phyloP scores from a whole-genome alignment of 768 basidiomycete genomes.

The Mycena latifolia region DNA sequence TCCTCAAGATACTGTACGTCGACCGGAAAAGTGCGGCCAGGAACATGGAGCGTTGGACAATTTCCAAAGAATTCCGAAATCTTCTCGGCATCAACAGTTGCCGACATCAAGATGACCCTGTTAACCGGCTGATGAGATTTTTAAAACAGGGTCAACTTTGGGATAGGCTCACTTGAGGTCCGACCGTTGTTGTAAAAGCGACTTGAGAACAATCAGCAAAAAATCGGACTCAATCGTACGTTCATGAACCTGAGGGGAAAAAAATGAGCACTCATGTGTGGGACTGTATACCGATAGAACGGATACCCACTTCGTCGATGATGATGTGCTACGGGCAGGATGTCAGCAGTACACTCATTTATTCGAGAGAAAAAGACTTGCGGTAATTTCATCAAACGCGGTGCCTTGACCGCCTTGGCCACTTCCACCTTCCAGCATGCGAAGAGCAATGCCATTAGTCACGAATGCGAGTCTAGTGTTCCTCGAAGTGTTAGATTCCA shows the following conservation, averaged over 20 bases:
- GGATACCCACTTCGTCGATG: conserved; percentile 90
- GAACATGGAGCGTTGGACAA: conserved; percentile 87
- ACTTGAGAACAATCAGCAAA: conserved; percentile 92
- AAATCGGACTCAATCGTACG: conserved; percentile 98
- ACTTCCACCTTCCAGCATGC: conserved; percentile 94
- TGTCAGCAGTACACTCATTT: conserved; percentile 17
- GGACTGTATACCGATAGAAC: conserved; percentile 10
- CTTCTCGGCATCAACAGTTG: conserved; percentile 93
- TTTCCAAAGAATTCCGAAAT: conserved; percentile 91
- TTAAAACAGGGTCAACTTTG: not conserved
- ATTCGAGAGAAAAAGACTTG: conserved; percentile 48
- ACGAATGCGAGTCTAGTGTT: conserved; percentile 87
- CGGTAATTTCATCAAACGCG: conserved; percentile 96
- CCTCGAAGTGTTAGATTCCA: conserved; percentile 88
- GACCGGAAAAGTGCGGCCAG: conserved; percentile 96
- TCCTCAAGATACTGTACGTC: conserved; percentile 90
- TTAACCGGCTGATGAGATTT: conserved; percentile 14
- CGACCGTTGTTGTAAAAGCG: conserved; percentile 78
- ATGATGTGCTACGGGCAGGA: conserved; percentile 80
- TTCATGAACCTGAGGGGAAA: conserved; percentile 83
- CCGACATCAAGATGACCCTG: conserved; percentile 96
- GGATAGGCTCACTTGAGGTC: conserved; percentile 78
- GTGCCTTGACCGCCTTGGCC: conserved; percentile 78
- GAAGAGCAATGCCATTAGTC: conserved; percentile 94
- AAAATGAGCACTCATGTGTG: too few relatives aligned